Conservation (phyloP, 371 early-diverging fungal genomes). For the Rhizopus microsporus region DNA sequence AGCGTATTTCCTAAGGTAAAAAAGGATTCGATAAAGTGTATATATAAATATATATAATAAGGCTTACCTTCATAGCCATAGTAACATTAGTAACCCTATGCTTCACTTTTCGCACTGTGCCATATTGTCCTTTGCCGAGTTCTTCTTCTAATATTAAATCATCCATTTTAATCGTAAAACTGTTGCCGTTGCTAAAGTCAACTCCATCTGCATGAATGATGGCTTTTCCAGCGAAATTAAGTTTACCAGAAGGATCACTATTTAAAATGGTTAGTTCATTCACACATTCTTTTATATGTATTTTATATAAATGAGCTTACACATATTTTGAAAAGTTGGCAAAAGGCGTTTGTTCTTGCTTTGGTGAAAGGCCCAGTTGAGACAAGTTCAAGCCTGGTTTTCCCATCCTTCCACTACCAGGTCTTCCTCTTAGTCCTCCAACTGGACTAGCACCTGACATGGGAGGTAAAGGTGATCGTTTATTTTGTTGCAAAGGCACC, state of each 20-base stretch:
- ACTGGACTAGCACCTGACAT: conserved; percentile 12
- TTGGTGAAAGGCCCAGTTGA: conserved; percentile 38
- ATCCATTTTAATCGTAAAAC: conserved; percentile 87
- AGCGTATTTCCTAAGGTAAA: conserved; percentile 75
- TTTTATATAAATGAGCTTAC: conserved; percentile 48
- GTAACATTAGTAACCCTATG: conserved; percentile 87
- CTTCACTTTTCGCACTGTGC: conserved; percentile 86
- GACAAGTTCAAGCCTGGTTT: conserved; percentile 39
- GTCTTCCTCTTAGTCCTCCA: conserved; percentile 8
- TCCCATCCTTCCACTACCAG: conserved; percentile 28
- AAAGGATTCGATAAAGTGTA: background rate
- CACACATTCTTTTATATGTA: background rate
- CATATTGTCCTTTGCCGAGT: conserved; percentile 92
- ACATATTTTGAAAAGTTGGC: conserved; percentile 71
- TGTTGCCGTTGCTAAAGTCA: conserved; percentile 85
- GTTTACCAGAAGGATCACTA: conserved; percentile 71
- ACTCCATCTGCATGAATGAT: conserved; percentile 89
- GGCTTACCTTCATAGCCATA: conserved; percentile 87
- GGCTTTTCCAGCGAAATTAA: conserved; percentile 92
- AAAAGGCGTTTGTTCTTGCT: conserved; percentile 58
- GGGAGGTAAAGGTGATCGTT: conserved; percentile 23
- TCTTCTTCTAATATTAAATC: conserved; percentile 79
- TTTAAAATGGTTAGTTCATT: background rate
- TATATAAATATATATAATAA: background rate
- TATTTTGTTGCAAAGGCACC: background rate